Conservation (phyloP, 257 asterid species). For the Paulownia fortunei region DNA sequence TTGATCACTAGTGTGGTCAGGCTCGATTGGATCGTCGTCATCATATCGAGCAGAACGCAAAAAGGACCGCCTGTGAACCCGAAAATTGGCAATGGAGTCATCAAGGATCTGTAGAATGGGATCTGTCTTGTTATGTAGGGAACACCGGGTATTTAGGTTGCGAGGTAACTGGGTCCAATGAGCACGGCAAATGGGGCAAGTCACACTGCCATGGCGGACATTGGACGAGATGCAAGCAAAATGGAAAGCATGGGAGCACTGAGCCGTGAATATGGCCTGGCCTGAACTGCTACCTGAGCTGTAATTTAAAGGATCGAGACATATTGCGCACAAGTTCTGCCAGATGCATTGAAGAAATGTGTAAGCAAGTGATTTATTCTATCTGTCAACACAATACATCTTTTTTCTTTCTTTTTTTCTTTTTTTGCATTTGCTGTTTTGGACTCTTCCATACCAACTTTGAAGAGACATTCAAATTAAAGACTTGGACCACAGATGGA, state of each 20-base stretch:
- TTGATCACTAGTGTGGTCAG: conserved; percentile 35
- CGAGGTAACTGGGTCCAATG: conserved; percentile 75
- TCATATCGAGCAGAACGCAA: conserved; percentile 60
- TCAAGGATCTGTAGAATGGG: conserved; percentile 69
- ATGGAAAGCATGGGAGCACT: conserved; percentile 74
- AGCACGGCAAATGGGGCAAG: conserved; percentile 80
- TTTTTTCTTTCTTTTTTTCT: too few relatives aligned
- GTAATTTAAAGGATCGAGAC: conserved; percentile 63
- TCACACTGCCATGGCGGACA: conserved; percentile 65
- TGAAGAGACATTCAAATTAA: neutral
- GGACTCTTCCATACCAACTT: too few relatives aligned
- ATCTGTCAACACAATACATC: neutral
- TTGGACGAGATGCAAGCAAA: conserved; percentile 73
- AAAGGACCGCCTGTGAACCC: conserved; percentile 65
- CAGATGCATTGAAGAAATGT: conserved; percentile 22
- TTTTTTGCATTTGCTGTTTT: too few relatives aligned
- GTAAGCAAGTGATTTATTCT: neutral
- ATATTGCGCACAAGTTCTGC: conserved; percentile 68
- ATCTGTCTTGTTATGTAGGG: conserved; percentile 52
- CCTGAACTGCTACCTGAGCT: conserved; percentile 54
- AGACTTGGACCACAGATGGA: too few relatives aligned
- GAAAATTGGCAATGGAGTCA: conserved; percentile 59
- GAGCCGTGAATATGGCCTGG: conserved; percentile 74
- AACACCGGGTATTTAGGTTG: conserved; percentile 39
- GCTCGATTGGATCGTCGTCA: conserved; percentile 62